Base-by-base conservation (phyloP, 1,139 yeast genomes). In the Nematodospora anomalae region DNA sequence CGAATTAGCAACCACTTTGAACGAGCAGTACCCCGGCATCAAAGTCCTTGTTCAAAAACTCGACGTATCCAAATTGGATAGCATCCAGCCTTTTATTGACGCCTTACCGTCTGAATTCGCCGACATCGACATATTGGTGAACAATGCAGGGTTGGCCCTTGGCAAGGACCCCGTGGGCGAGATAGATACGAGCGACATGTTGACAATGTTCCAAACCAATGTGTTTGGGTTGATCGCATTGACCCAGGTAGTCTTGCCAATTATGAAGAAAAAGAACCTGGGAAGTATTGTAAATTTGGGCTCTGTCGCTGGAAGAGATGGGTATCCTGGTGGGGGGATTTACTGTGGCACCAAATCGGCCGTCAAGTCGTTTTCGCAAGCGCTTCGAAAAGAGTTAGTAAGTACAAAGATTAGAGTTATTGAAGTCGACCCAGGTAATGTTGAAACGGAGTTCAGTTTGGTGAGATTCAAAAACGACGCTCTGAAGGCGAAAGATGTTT, bases 271-370 rank as follows among this genome's bases (percentile, higher is more conserved):
- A 60, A 73, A 76, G 44, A 69, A 77, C 51, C 50, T 64, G 6
- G 96, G 96, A 40, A 95, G 86, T 52, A 80, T 88, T 42, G 85
- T 88, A 48, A 85, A 84, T 54, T 55, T 88, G 44, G 95, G 96
- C 9, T 84, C 95, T 2, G 83, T 87, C 57, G 96, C 96, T 11
- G 96, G 96, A 23, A 74, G 86, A 53, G 95, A 86, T 41, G 80
- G 92, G 1, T 87, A 88, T 62, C 90, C 94, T 24, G 88, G 83
- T 35, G 96, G 95, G 31, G 78, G 87, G 8, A 81, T 88, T 47
- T 88, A 88, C 64, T 87, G 96, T 64, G 84, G 95, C n/a, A 78
- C 92, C 35, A 88, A 88, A 62, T 86, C 89, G 28, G 87, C 92
- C 14, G 78, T 88, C 22, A 75, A 80, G 46, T 83, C 89, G 0